Conservation (phyloP, 2,329 filamentous ascomycete species). For the Phoma herbarum region DNA sequence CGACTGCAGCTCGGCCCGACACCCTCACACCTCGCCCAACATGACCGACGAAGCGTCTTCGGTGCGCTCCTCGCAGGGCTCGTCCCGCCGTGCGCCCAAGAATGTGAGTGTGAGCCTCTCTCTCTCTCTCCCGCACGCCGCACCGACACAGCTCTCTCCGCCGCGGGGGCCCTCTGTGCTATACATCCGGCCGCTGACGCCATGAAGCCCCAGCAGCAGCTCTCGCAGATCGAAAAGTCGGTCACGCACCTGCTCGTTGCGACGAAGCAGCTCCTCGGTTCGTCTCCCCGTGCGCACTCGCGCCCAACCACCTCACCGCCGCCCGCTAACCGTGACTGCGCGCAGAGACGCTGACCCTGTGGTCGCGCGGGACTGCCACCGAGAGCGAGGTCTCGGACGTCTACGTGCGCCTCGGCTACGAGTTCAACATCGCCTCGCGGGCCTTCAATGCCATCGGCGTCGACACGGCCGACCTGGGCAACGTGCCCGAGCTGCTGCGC, state of each 20-base stretch:
- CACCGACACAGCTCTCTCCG: neutral
- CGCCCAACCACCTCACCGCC: slow-evolving; percentile 10
- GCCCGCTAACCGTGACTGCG: slow-evolving; percentile 23
- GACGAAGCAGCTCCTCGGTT: slow-evolving; percentile 86
- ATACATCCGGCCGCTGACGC: neutral
- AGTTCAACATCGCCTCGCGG: slow-evolving; percentile 98
- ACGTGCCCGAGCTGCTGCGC: slow-evolving; percentile 89
- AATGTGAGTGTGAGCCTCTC: slow-evolving; percentile 50
- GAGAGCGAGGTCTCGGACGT: slow-evolving; percentile 98
- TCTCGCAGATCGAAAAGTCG: slow-evolving; percentile 98
- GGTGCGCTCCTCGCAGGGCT: slow-evolving; percentile 54
- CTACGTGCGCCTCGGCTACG: slow-evolving; percentile 95
- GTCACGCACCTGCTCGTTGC: slow-evolving; percentile 92
- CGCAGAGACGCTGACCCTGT: slow-evolving; percentile 89
- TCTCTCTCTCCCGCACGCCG: slow-evolving; percentile 2
- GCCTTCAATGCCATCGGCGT: slow-evolving; percentile 97
- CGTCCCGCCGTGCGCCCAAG: slow-evolving; percentile 53
- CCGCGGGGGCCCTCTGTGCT: slow-evolving; percentile 11
- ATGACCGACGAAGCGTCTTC: slow-evolving; percentile 40
- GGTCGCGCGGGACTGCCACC: slow-evolving; percentile 90
- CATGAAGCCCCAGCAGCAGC: slow-evolving; percentile 71
- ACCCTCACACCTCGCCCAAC: slow-evolving; percentile 28
- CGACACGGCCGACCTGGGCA: slow-evolving; percentile 91
- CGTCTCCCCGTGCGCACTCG: slow-evolving; percentile 23
- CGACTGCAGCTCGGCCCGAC: slow-evolving; percentile 8